Percentiles rank a stretch among this genome's conserved stretches.
These are phyloP conservation scores for Candida sanyaensis DNA, from an alignment of 1,139 yeast species.

Conservation along the genomic window DNA sequence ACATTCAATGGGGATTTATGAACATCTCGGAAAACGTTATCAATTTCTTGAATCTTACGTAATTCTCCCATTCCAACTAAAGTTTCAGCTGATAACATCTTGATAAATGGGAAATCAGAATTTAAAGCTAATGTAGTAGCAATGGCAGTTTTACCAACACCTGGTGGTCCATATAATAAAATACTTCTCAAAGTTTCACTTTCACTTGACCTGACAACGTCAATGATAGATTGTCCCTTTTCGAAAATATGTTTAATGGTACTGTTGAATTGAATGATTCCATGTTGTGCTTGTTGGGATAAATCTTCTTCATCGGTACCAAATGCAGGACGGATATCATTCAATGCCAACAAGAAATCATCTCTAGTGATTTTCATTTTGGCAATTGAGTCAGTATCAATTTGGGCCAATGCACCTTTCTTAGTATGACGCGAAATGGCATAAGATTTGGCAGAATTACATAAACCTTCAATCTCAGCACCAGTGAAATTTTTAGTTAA, in stretches of 20 bases:
- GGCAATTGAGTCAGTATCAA: constrained; percentile 56
- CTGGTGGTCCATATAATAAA: constrained; percentile 90
- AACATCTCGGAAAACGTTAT: constrained; percentile 87
- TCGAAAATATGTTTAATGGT: constrained; percentile 66
- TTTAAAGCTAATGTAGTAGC: constrained; percentile 85
- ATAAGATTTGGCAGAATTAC: constrained; percentile 93
- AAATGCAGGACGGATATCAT: constrained; percentile 92
- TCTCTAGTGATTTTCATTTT: constrained; percentile 73
- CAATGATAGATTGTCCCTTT: constrained; percentile 76
- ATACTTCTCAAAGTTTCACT: constrained; percentile 80
- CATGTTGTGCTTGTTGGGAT: constrained; percentile 77
- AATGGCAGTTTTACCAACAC: constrained; percentile 95
- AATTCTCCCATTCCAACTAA: constrained; percentile 94
- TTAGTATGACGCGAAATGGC: constrained; percentile 87
- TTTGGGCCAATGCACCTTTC: constrained; percentile 74
- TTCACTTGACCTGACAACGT: constrained; percentile 76
- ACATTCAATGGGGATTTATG: constrained; percentile 92
- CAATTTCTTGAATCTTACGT: constrained; percentile 82
- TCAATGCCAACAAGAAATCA: constrained; percentile 81
- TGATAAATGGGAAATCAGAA: constrained; percentile 88
- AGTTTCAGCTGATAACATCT: constrained; percentile 84
- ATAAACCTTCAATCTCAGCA: constrained; percentile 96
- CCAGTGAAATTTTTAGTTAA: constrained; percentile 93
- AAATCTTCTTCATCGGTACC: constrained; percentile 96
- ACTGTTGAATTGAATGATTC: constrained; percentile 77